Conservation (phyloP, 257 asterid species). For the Catharanthus roseus region DNA sequence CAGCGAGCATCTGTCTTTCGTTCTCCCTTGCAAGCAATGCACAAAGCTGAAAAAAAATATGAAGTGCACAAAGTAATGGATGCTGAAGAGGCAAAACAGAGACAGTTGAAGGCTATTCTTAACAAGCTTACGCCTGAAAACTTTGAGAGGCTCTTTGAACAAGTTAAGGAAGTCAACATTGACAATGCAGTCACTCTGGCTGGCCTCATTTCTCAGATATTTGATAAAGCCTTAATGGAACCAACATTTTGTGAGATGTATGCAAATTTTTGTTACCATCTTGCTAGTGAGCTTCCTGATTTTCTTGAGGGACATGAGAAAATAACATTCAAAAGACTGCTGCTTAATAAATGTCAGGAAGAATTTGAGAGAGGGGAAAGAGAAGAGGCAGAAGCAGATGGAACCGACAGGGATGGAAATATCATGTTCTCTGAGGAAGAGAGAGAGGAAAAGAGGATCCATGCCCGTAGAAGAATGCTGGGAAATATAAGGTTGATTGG, state of each 20-base stretch:
- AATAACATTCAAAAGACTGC: constrained; percentile 82
- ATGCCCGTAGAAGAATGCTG: constrained; percentile 69
- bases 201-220: constrained; percentile 90
- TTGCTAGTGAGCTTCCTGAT: constrained; percentile 73
- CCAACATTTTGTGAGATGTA: constrained; percentile 99
- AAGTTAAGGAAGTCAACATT: constrained; percentile 74
- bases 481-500: constrained; percentile 94
- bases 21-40: constrained; percentile 55
- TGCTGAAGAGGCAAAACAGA: constrained; percentile 82
- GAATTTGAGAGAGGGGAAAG: constrained; percentile 92
- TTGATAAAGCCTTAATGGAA: constrained; percentile 90
- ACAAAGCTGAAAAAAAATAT: constrained; percentile 79
- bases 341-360: constrained; percentile 84
- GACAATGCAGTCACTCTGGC: constrained; percentile 64
- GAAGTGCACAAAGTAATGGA: constrained; percentile 73
- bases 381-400: constrained; percentile 83
- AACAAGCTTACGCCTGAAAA: constrained; percentile 98
- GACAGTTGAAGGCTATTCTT: constrained; percentile 75
- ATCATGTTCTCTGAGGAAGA: constrained; percentile 58
- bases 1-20: constrained; percentile 63
- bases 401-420: constrained; percentile 74
- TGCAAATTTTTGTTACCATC: constrained; percentile 80
- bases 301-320: constrained; percentile 57
- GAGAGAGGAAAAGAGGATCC: constrained; percentile 76
- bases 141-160: constrained; percentile 76